Evolutionary conservation across 108 stramenopile genomes (phyloP).

Genomic region (Cyclotella distinguenda): DNA sequence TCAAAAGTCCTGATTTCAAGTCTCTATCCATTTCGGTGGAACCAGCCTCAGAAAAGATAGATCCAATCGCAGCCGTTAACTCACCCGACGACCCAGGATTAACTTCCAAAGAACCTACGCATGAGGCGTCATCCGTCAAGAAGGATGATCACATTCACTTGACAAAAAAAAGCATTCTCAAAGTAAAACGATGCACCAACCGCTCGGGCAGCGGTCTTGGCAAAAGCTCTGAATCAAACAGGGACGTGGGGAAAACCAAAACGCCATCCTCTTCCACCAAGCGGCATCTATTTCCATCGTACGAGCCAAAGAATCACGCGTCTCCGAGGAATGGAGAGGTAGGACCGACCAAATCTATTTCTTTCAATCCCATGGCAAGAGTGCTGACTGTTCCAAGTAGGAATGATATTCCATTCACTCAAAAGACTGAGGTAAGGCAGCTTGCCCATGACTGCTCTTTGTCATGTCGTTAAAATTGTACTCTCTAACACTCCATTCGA

Average conservation of each 20-base stretch:
- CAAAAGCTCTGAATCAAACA: conserved; percentile 5
- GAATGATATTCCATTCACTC: conserved; percentile 61
- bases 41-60: not conserved
- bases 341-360: conserved; percentile 37
- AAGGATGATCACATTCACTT: not conserved
- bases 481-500: not conserved
- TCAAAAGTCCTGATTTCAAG: not conserved
- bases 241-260: too few species aligned
- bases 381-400: conserved; percentile 72
- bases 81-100: not conserved
- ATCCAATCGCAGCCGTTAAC: not conserved
- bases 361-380: conserved; percentile 82
- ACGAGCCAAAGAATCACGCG: conserved; percentile 12
- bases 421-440: conserved; percentile 37
- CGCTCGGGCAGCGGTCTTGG: not conserved
- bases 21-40: not conserved
- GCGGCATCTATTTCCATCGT: conserved; percentile 36
- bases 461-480: not conserved
- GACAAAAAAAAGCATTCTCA: conserved; percentile 19
- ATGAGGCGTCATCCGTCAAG: not conserved
- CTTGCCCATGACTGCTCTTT: not conserved
- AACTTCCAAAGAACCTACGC: too few species aligned
- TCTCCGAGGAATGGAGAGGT: not conserved
- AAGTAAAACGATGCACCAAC: conserved; percentile 16
- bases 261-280: conserved; percentile 35